Percentiles rank a stretch among this genome's conserved stretches.
phyloP scores from a whole-genome alignment of 257 asterid genomes.

The Solanum habrochaites region DNA sequence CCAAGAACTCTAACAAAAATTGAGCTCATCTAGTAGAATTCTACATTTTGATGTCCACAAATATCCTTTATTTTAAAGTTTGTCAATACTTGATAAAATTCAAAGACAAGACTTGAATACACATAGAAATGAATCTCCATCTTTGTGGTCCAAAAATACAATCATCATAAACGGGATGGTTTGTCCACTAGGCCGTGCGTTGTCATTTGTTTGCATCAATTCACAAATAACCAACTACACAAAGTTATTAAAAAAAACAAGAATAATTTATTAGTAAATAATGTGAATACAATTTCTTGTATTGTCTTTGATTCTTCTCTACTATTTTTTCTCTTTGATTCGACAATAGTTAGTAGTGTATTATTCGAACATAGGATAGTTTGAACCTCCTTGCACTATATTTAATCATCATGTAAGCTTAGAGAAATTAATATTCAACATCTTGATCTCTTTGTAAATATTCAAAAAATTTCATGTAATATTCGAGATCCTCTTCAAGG shows the following conservation, averaged over 20 bases:
- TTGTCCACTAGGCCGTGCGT: not conserved
- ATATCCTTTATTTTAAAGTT: too few relatives aligned
- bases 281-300: not conserved
- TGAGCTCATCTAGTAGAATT: not conserved
- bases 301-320: not conserved
- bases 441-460: not conserved
- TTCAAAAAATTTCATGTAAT: not conserved
- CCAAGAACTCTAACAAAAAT: too few relatives aligned
- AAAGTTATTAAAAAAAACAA: too few relatives aligned
- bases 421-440: not conserved
- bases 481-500: too few relatives aligned
- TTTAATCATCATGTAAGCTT: too few relatives aligned
- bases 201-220: not conserved
- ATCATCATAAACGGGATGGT: too few relatives aligned
- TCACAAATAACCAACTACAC: not conserved
- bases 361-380: too few relatives aligned
- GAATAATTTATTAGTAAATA: too few relatives aligned
- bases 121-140: not conserved
- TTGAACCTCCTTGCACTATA: not conserved
- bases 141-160: not conserved
- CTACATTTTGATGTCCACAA: not conserved
- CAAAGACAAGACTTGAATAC: too few relatives aligned
- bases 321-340: too few relatives aligned
- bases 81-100: not conserved
- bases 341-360: too few relatives aligned